Base-by-base conservation (phyloP, 768 basidiomycete genomes). In the Psilocybe cubensis region DNA sequence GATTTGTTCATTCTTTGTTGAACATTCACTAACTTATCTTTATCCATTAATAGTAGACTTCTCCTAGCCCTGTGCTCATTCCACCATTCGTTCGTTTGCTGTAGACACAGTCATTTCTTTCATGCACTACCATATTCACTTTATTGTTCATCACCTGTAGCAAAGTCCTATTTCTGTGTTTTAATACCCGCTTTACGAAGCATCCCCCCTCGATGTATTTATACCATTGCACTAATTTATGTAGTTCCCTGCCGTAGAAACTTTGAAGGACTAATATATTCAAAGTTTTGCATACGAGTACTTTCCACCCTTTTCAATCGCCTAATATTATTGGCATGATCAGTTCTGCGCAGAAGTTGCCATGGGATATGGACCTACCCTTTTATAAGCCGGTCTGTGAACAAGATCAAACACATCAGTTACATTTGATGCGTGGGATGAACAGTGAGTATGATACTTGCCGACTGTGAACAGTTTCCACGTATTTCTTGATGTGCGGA, bases 231-330 rank as follows among this genome's bases (percentile, higher is more conserved):
- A 54, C 54, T 51, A 52, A 58, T 58, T 45, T 54, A 59, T 63
- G 21, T 33, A 21, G n/a, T 23, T 33, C 38, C 29, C 4, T 24
- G 17, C 24, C 4, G 8, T 11, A 31, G 21, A 54, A 44, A 14
- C 54, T 21, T 20, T 38, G 35, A 38, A 38, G 17, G 7, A 42
- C 3, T 41, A 25, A 45, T 27, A 29, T 28, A 29, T 17, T 24
- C 38, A 62, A 56, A 54, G 35, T 52, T 63, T 56, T 3, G 65
- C 68, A 55, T 67, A 73, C 5, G 63, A 59, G 56, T 72, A 74
- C 41, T 70, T 59, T 28, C 73, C 73, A n/a, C 72, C 71, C 52
- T 66, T 73, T 58, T 72, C 63, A 29, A 72, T 45, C 3, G 65
- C 71, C 71, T 72, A 43, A 38, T 38, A 11, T 33, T 33, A 33